Evolutionary conservation across 108 stramenopile genomes (phyloP), one percentile per base, ranked within the genome.

Genomic region (Thalassiosira profunda): DNA sequence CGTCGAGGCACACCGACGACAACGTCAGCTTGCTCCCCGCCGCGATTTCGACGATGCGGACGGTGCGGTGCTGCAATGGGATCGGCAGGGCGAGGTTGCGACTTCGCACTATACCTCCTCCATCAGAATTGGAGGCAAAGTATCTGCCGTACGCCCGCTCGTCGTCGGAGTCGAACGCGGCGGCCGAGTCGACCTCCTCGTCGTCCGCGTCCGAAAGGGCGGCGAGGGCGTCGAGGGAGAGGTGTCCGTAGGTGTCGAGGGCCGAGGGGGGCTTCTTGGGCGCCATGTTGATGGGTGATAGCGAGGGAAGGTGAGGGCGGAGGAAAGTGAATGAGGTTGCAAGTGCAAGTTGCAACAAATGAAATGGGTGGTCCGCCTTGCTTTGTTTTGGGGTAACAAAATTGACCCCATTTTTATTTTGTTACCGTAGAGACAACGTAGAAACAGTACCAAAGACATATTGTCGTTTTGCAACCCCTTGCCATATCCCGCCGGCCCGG

Each of bases 111-210:
- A n/a, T n/a, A n/a, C n/a, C n/a, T n/a, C n/a, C n/a, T n/a, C 14
- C 30, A 41, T 66, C 20, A 4, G 25, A 24, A 44, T 42, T 51
- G 14, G 25, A 24, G 20, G 70, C 31, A 55, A 96, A 93, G 52
- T 91, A 86, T 33, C 76, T 66, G 7, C 96, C 93, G 71, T 83
- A 94, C 18, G 74, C 60, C 26, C 79, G 67, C 55, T 94, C 96
- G 73, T 96, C 93, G 3, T 96, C 96, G 8, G 88, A 87, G 54
- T 93, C 86, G 82, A 96, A 94, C 15, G 93, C 91, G 24, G 82
- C 91, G 47, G 94, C 96, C 60, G 85, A 84, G 29, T 81, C 69
- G 56, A 96, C 92, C 60, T 87, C 86, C 68, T 91, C 90, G 56
- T 96, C 93, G 14, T 89, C 90, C 20, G 67, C 71, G 56, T 87